Evolutionary conservation across 352 stramenopile genomes (phyloP), one percentile per base, ranked within the genome.

Genomic region (Thalassiosira exigua): DNA sequence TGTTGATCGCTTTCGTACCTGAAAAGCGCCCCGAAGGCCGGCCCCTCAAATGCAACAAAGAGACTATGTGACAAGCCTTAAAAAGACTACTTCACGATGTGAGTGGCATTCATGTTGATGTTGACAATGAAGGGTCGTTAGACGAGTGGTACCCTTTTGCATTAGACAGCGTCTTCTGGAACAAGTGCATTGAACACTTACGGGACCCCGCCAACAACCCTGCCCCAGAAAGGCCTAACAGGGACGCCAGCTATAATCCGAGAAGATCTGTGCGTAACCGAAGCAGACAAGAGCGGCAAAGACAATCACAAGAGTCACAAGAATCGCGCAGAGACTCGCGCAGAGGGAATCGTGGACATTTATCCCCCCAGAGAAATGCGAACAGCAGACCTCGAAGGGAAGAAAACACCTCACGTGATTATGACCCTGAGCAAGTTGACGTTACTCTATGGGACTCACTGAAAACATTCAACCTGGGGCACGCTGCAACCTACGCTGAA

Each of bases 381-480:
- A n/a, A n/a, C n/a, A n/a, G n/a, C n/a, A n/a, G n/a, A n/a, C n/a
- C n/a, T n/a, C n/a, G n/a, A n/a, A n/a, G n/a, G n/a, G n/a, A n/a
- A n/a, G n/a, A n/a, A n/a, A n/a, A n/a, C n/a, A n/a, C n/a, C n/a
- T n/a, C n/a, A n/a, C n/a, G n/a, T n/a, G n/a, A n/a, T n/a, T n/a
- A n/a, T n/a, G n/a, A n/a, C n/a, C n/a, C n/a, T n/a, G 14, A 7
- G 7, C 7, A 69, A 26, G 59, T 58, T 0, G 59, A 41, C 3
- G 9, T 14, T 48, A 39, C 17, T 39, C 32, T 69, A 3, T 69
- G 36, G 27, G 36, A 69, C 33, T 58, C 59, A n/a, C 17, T 69
- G 2, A 59, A 60, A 32, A 36, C 57, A n/a, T 32, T 69, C 4
- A 41, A 41, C 2, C 39, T 69, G 0, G 59, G 59, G 1, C 26